Percentiles rank a stretch among this genome's conserved stretches.
phyloP scores from a whole-genome alignment of 192 early-diverging fungal species.

The Geosiphon pyriformis region DNA sequence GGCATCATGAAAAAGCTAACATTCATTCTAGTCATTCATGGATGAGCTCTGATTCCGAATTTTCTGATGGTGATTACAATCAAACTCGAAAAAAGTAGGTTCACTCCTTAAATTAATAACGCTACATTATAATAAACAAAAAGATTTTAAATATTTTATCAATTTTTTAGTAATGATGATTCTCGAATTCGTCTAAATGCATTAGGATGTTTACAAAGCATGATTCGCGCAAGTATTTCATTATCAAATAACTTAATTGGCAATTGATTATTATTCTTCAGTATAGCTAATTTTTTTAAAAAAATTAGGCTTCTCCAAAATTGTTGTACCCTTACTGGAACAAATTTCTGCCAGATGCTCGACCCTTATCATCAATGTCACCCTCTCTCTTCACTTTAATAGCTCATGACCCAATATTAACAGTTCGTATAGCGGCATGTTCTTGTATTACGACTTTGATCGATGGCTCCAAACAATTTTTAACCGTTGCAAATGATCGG shows the following conservation, averaged over 20 bases:
- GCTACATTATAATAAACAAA: too few species aligned
- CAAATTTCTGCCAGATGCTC: conserved; percentile 43
- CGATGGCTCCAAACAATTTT: conserved; percentile 47
- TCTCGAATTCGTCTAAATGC: conserved; percentile 44
- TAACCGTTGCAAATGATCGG: conserved; percentile 49
- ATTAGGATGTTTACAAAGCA: conserved; percentile 41
- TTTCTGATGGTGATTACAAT: conserved; percentile 39
- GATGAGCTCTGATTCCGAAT: conserved; percentile 50
- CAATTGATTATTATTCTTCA: too few species aligned
- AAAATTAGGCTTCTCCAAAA: conserved; percentile 34
- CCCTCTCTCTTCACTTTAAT: conserved; percentile 44
- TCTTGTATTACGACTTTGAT: conserved; percentile 40
- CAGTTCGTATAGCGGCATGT: conserved; percentile 43
- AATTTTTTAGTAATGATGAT: conserved; percentile 18
- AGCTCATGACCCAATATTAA: conserved; percentile 40
- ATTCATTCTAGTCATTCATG: conserved; percentile 8
- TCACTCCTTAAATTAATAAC: background rate
- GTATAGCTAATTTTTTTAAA: background rate
- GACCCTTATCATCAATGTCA: conserved; percentile 23
- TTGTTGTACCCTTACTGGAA: conserved; percentile 52
- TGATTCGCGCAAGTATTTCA: conserved; percentile 34
- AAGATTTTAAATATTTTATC: background rate
- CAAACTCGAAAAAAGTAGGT: conserved; percentile 8
- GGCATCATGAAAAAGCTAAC: background rate
- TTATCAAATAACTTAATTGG: too few species aligned